Base-by-base conservation (phyloP, 78 protist genomes). In the Cyanophora paradoxa region DNA sequence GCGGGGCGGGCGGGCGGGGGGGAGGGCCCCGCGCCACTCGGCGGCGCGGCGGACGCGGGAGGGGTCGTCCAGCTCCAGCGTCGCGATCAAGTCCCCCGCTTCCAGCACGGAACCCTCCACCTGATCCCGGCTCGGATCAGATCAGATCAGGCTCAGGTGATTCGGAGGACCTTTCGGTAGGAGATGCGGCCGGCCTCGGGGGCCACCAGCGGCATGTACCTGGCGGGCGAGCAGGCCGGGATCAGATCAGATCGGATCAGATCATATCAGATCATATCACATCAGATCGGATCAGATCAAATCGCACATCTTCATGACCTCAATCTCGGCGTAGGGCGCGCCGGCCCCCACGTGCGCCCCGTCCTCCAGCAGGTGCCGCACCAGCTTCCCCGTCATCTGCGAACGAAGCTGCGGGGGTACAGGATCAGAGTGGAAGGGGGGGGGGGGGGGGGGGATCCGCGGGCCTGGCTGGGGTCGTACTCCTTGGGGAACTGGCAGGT, bases 271-370 rank as follows among this genome's bases (percentile, higher is more conserved):
- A n/a, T n/a, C n/a, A n/a, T n/a, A n/a, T n/a, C n/a, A n/a, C n/a
- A n/a, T n/a, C n/a, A n/a, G n/a, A n/a, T n/a, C n/a, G n/a, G n/a
- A n/a, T n/a, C n/a, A n/a, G n/a, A n/a, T n/a, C n/a, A n/a, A n/a
- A n/a, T n/a, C n/a, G 77, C 73, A 48, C 98, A 94, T 94, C 82
- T 94, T 94, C 98, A 94, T 94, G 33, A 88, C 95, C 70, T 94
- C 98, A 39, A 92, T 77, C 68, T 94, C 95, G 14, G 89, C 92
- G 40, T 36, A 81, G 8, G 94, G 71, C 30, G 82, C 36, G 59
- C 89, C 90, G 34, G 74, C 73, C 39, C 48, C 28, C 28, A 92
- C 92, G 34, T 84, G 81, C 22, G 80, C 63, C 34, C 93, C 93
- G 44, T 94, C 90, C 3, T 46, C 77, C 1, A 90, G 92, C 11